A percentile compares a stretch with the other conserved stretches of the same genome.
phyloP scores from a whole-genome alignment of 768 basidiomycete species.

The Naganishia onofrii region DNA sequence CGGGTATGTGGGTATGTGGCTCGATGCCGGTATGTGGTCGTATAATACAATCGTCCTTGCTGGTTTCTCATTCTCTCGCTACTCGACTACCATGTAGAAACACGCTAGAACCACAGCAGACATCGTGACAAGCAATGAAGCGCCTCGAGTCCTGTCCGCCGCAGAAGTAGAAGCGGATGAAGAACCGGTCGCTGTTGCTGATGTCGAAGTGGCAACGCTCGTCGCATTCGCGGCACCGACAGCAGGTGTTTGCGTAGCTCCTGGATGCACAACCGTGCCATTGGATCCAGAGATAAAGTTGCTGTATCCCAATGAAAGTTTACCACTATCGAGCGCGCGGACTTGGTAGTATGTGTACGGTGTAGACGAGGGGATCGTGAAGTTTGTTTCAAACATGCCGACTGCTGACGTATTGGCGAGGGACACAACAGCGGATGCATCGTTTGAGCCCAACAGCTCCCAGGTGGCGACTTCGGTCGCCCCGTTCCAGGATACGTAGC shows the following conservation, averaged over 20 bases:
- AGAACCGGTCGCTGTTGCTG: neutral
- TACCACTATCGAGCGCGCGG: conserved; percentile 10
- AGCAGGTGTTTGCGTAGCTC: neutral
- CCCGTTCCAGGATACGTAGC: conserved; percentile 45
- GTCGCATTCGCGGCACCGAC: conserved; percentile 13
- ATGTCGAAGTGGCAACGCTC: neutral
- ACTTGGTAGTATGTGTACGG: conserved; percentile 28
- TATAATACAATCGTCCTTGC: neutral
- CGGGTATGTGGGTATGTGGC: neutral
- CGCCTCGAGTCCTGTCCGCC: too few relatives aligned
- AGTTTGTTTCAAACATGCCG: conserved; percentile 36
- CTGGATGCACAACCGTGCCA: neutral
- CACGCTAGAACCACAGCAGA: neutral
- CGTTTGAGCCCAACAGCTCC: conserved; percentile 33
- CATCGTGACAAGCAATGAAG: neutral
- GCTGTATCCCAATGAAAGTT: conserved; percentile 8
- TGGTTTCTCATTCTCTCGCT: neutral
- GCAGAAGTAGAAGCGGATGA: neutral
- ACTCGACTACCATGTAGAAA: neutral
- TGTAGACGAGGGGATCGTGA: conserved; percentile 11
- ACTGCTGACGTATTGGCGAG: conserved; percentile 29
- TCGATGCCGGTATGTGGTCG: neutral
- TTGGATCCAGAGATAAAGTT: conserved; percentile 9
- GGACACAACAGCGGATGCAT: conserved; percentile 12
- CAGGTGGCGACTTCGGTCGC: conserved; percentile 38